Conservation (phyloP, 2,329 filamentous ascomycete species). For the Fusarium sp. region DNA sequence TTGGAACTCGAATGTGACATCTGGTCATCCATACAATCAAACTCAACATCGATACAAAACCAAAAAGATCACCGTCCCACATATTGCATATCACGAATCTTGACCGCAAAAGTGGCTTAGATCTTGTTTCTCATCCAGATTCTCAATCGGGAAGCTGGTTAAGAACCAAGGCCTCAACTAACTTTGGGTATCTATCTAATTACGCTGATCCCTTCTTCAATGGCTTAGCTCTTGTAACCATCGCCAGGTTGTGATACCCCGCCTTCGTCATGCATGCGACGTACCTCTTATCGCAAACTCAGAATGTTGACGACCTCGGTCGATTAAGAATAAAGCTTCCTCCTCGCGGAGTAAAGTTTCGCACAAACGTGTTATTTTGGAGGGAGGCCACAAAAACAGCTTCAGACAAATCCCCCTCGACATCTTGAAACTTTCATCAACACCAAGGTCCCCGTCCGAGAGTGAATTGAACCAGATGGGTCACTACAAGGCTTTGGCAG, state of each 20-base stretch:
- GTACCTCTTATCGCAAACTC: not conserved
- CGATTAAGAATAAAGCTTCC: slow-evolving; percentile 5
- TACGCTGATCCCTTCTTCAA: slow-evolving; percentile 33
- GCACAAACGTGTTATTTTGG: too few species aligned
- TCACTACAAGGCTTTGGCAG: not conserved
- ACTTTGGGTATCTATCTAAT: too few species aligned
- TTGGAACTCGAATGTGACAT: too few species aligned
- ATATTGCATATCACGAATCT: not conserved
- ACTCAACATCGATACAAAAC: too few species aligned
- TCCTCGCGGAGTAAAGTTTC: too few species aligned
- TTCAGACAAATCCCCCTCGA: not conserved
- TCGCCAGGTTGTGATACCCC: slow-evolving; percentile 12
- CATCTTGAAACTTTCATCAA: not conserved
- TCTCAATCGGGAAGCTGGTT: slow-evolving; percentile 32
- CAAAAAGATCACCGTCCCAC: too few species aligned
- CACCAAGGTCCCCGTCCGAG: not conserved
- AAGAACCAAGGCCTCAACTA: slow-evolving; percentile 4
- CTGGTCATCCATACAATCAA: too few species aligned
- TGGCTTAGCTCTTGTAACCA: not conserved
- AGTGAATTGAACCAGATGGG: slow-evolving; percentile 7
- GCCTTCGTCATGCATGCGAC: slow-evolving; percentile 1
- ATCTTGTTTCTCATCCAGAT: not conserved
- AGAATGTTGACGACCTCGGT: not conserved
- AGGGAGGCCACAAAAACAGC: too few species aligned
- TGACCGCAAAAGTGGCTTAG: not conserved